Evolutionary conservation across 495 filamentous ascomycete species (phyloP), one percentile per base, ranked within the genome.

Genomic region (Darksidea phi): DNA sequence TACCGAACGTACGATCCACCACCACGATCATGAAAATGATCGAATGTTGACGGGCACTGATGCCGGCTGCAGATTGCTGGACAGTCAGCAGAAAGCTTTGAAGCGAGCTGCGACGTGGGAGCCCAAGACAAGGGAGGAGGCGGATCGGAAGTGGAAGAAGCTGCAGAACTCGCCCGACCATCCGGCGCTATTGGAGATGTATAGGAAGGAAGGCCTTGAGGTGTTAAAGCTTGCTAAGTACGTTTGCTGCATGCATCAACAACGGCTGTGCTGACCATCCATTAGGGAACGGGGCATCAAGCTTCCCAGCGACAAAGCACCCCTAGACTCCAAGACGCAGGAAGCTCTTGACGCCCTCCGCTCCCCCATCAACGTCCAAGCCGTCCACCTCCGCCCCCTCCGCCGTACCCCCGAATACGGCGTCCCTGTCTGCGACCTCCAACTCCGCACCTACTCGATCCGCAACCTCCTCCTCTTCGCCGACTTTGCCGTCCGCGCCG

Each of bases 401-500:
- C 88, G 89, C 57, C 88, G 89, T 61, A 66, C 79, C 64, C 78
- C 88, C 38, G 70, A 85, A 64, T 84, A 89, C 67, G 90, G 90
- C 34, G 79, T 95, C 20, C 91, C 91, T 18, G 81, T 87, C 43
- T 96, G 91, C 76, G 86, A 96, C 70, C 85, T 98, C 52, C 94
- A 97, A 72, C 77, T 98, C 51, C 88, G 94, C 63, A 95, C 94
- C 20, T 98, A 91, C 80, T 89, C 80, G 66, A 83, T 91, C 24
- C 89, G 89, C 49, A 95, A 96, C 65, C 84, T 98, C 50, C 89
- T 95, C 69, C 91, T 96, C 78, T 95, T 96, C 72, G 82, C 87
- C 73, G 94, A 98, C 76, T 97, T 97, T 73, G 92, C 92, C 32
- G 77, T 97, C 54, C 88, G 94, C 57, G 91, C 92, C 10, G 94